phyloP scores from a whole-genome alignment of 2,329 filamentous ascomycete species.

The Sclerotiophoma versabilis region DNA sequence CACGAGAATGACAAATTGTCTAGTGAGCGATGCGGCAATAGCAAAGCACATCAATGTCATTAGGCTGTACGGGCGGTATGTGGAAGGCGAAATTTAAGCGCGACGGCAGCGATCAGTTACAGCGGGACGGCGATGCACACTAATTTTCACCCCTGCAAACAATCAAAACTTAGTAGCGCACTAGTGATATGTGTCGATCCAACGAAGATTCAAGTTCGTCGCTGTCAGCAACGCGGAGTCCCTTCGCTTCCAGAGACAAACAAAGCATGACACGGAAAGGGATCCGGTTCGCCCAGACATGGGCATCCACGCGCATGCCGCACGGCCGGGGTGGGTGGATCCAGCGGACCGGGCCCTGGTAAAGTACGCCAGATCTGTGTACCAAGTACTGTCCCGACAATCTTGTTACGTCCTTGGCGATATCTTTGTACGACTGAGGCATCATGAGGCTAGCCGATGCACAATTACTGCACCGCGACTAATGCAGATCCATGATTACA shows the following conservation, averaged over 20 bases:
- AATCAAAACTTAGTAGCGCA: constrained; percentile 35
- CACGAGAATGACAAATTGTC: constrained; percentile 21
- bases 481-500: constrained; percentile 32
- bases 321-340: constrained; percentile 22
- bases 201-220: constrained; percentile 25
- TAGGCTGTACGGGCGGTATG: constrained; percentile 12
- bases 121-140: constrained; percentile 24
- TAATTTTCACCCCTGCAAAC: constrained; percentile 33
- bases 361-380: constrained; percentile 37
- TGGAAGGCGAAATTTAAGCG: constrained; percentile 15
- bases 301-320: constrained; percentile 22
- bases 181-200: constrained; percentile 31
- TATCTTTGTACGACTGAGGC: constrained; percentile 44
- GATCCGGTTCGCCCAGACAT: constrained; percentile 30
- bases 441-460: constrained; percentile 29
- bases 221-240: constrained; percentile 15
- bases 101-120: constrained; percentile 17
- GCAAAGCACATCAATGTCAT: neutral
- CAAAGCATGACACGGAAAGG: constrained; percentile 28
- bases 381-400: constrained; percentile 36
- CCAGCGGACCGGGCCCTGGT: constrained; percentile 41
- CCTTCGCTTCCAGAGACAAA: constrained; percentile 22
- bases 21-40: constrained; percentile 3
- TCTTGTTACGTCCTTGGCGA: constrained; percentile 42
- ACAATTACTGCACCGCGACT: constrained; percentile 35